These are phyloP conservation scores for Letharia columbiana DNA, from an alignment of 495 filamentous ascomycete genomes.

Conservation along the genomic window DNA sequence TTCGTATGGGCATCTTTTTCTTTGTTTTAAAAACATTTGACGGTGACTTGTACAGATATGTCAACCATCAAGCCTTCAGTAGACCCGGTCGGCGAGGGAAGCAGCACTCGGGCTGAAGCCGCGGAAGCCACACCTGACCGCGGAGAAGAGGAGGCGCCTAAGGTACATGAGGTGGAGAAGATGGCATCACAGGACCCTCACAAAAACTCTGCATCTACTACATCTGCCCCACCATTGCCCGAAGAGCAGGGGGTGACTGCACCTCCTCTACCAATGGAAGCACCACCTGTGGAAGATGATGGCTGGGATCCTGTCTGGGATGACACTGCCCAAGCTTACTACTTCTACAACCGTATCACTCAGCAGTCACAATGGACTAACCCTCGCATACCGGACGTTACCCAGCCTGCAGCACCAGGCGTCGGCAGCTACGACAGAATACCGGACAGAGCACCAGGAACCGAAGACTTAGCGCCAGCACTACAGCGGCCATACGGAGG, in stretches of 20 bases:
- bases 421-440: constrained; percentile 27
- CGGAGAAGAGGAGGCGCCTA: constrained; percentile 11
- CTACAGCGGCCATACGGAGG: constrained; percentile 44
- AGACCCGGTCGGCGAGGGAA: not conserved
- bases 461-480: constrained; percentile 23
- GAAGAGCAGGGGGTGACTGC: constrained; percentile 36
- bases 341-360: constrained; percentile 85
- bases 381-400: constrained; percentile 57
- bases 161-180: constrained; percentile 10
- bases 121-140: constrained; percentile 11
- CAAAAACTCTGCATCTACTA: not conserved
- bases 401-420: constrained; percentile 22
- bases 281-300: constrained; percentile 55
- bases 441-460: constrained; percentile 29
- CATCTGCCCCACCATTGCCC: constrained; percentile 42
- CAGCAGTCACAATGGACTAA: constrained; percentile 79
- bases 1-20: not conserved
- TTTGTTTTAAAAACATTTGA: not conserved
- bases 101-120: constrained; percentile 7
- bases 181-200: not conserved
- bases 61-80: not conserved
- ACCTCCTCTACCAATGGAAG: constrained; percentile 45
- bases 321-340: constrained; percentile 57
- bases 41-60: not conserved
- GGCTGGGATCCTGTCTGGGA: constrained; percentile 90